A percentile compares a stretch with the other conserved stretches of the same genome.
These are phyloP conservation scores for Sesbania bispinosa DNA, from an alignment of 306 rosid species.

Conservation along the genomic window DNA sequence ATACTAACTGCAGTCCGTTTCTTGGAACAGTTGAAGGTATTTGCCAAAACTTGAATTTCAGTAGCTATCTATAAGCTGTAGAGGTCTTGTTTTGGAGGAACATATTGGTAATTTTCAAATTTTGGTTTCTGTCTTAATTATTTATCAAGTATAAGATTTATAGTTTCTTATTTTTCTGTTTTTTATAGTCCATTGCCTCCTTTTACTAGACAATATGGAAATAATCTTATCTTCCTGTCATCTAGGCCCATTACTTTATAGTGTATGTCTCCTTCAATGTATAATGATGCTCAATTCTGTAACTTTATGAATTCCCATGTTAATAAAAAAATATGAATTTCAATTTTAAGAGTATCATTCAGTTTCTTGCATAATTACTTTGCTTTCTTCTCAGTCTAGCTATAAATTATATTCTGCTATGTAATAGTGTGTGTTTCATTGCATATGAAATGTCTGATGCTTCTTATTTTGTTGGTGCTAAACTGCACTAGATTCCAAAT, in stretches of 20 bases:
- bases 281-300: not conserved
- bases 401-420: no score
- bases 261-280: not conserved
- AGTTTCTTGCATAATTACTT: no score
- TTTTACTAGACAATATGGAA: not conserved
- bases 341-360: not conserved
- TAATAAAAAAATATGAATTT: not conserved
- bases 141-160: not conserved
- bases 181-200: not conserved
- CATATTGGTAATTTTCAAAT: not conserved
- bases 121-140: not conserved
- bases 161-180: not conserved
- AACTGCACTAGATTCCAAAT: no score
- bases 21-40: constrained; percentile 75
- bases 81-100: constrained; percentile 6
- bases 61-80: not conserved
- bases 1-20: constrained; percentile 84
- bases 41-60: constrained; percentile 26
- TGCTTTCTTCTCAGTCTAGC: constrained; percentile 7
- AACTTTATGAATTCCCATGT: not conserved
- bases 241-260: not conserved
- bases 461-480: no score
- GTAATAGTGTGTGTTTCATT: not conserved
- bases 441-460: no score
- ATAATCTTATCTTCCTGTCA: not conserved